Evolutionary conservation across 768 basidiomycete species (phyloP), one percentile per base, ranked within the genome.

Genomic region (Serpula lacrymans): DNA sequence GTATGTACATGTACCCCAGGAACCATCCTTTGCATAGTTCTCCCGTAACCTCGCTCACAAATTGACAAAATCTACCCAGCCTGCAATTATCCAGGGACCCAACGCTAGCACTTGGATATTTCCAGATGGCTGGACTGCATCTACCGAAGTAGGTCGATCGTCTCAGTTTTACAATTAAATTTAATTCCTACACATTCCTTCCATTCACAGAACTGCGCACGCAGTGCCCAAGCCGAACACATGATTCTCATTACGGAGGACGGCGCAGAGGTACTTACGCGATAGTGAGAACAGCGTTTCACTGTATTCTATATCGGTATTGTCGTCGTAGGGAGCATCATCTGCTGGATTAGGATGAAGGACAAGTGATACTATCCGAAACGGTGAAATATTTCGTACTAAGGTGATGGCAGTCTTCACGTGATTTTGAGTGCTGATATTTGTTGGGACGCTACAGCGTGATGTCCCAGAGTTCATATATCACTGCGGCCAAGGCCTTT

Each of bases 41-140:
- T 37, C 20, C 21, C 27, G 22, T 16, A 7, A 13, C 18, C 30
- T 18, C 8, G 21, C 5, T 21, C n/a, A 29, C 4, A 24, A 12
- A 47, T 12, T 50, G 31, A 25, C 41, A 18, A 27, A 23, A 9
- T 29, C 6, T 23, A 4, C 30, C 9, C 43, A 89, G 84, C 91
- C 91, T 3, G 72, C 72, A 34, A 67, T 95, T 23, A 74, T 94
- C 10, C 86, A 91, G 63, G 91, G 91, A 9, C 59, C 65, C 5
- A 70, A 86, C 42, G 71, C 88, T 0, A 57, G 64, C 18, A 78
- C 78, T 2, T 84, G 83, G 78, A 77, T 89, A 42, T 94, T 88
- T 59, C 88, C 88, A 2, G 93, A 95, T 55, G 89, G 88, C 18
- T 95, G 93, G 93, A 92, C 90, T 3, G 81, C 85, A n/a, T 86